Conservation (phyloP, 2,329 filamentous ascomycete species). For the Penicillium thymicola region DNA sequence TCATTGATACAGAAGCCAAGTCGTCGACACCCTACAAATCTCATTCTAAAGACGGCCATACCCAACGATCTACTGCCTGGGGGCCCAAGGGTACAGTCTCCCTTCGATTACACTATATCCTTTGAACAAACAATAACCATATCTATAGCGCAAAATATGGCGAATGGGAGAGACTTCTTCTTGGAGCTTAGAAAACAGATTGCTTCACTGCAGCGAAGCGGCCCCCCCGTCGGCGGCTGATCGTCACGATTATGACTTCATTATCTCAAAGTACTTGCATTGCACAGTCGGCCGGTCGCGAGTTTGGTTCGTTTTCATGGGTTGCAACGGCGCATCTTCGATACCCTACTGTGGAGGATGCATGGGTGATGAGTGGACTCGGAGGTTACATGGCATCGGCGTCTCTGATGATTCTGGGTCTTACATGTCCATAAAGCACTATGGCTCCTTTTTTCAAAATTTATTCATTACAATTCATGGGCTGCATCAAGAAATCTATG, state of each 20-base stretch:
- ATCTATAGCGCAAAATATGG: slow-evolving; percentile 45
- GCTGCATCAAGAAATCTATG: neutral
- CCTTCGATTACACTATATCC: slow-evolving; percentile 4
- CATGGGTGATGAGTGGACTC: slow-evolving; percentile 19
- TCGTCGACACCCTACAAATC: slow-evolving; percentile 38
- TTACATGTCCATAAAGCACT: slow-evolving; percentile 12
- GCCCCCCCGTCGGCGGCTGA: slow-evolving; percentile 37
- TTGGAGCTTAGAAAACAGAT: slow-evolving; percentile 49
- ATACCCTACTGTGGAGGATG: slow-evolving; percentile 26
- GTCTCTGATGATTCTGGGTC: slow-evolving; percentile 19
- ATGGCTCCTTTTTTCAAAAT: neutral
- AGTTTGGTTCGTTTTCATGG: slow-evolving; percentile 20
- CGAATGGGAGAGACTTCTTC: slow-evolving; percentile 50
- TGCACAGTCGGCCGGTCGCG: slow-evolving; percentile 18
- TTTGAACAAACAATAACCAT: slow-evolving; percentile 6
- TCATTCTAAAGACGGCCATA: slow-evolving; percentile 35
- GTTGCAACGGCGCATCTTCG: slow-evolving; percentile 27
- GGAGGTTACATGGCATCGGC: slow-evolving; percentile 24
- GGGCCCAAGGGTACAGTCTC: slow-evolving; percentile 42
- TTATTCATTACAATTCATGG: slow-evolving; percentile 3
- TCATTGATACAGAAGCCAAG: slow-evolving; percentile 30
- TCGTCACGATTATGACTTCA: slow-evolving; percentile 8
- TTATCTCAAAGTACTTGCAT: slow-evolving; percentile 15
- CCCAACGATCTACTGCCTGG: slow-evolving; percentile 41
- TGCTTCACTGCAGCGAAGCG: slow-evolving; percentile 38